Evolutionary conservation across 805 yeast species (phyloP).

Genomic region (Candida silvatica): DNA sequence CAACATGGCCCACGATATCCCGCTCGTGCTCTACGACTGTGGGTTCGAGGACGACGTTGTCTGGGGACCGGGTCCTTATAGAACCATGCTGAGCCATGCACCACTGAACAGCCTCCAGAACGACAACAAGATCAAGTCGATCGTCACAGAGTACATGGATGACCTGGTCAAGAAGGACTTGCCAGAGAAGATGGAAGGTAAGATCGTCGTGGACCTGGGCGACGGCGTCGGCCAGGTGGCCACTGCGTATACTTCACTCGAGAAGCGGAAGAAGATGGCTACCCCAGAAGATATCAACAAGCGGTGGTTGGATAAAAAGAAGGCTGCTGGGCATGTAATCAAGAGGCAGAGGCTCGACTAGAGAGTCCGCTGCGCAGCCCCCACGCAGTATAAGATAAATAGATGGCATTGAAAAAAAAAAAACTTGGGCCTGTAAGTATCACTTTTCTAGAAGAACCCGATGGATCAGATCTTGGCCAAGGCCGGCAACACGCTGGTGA

Average conservation of each 20-base stretch:
- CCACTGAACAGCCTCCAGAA: slow-evolving; percentile 42
- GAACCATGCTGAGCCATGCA: slow-evolving; percentile 32
- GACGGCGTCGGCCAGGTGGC: slow-evolving; percentile 66
- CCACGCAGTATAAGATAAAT: too few species aligned
- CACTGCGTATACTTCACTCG: slow-evolving; percentile 47
- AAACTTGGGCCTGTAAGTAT: too few species aligned
- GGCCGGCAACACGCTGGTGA: slow-evolving; percentile 73
- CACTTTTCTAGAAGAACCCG: too few species aligned
- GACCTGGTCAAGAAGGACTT: slow-evolving; percentile 26
- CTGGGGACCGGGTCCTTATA: slow-evolving; percentile 41
- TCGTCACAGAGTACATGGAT: slow-evolving; percentile 43
- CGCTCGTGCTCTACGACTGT: slow-evolving; percentile 82
- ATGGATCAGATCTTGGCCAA: slow-evolving; percentile 34
- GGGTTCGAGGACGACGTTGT: slow-evolving; percentile 50
- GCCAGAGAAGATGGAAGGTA: slow-evolving; percentile 5
- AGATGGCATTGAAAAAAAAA: too few species aligned
- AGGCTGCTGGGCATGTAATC: too few species aligned
- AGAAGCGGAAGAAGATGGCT: slow-evolving; percentile 49
- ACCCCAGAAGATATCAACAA: slow-evolving; percentile 63
- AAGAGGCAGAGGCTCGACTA: too few species aligned
- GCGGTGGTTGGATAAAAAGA: slow-evolving; percentile 42
- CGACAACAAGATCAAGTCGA: slow-evolving; percentile 49
- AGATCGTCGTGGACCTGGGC: slow-evolving; percentile 34
- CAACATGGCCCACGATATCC: slow-evolving; percentile 86
- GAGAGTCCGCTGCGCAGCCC: too few species aligned